These are phyloP conservation scores for Rosa multiflora DNA, from an alignment of 306 rosid genomes.

Conservation along the genomic window DNA sequence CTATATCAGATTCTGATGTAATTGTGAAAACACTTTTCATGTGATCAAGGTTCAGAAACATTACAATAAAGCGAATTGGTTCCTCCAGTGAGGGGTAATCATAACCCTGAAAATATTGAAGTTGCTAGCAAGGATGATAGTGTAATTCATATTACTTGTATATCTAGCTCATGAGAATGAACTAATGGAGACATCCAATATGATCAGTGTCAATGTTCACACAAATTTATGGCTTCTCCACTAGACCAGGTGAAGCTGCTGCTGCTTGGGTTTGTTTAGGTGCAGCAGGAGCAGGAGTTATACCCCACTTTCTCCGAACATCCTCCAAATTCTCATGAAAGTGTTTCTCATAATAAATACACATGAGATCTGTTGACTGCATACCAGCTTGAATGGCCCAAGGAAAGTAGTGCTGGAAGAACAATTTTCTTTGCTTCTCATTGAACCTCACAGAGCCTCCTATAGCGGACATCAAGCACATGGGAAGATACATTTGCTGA, in stretches of 20 bases:
- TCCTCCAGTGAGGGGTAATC: neutral
- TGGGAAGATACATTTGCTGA: conserved; percentile 86
- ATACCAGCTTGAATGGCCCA: conserved; percentile 87
- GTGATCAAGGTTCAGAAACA: neutral
- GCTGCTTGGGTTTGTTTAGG: conserved; percentile 33
- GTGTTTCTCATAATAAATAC: conserved; percentile 78
- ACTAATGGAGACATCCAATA: neutral
- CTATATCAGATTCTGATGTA: neutral
- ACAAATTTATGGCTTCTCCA: neutral
- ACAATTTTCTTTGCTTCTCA: conserved; percentile 71
- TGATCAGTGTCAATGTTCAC: neutral
- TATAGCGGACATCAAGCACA: conserved; percentile 67
- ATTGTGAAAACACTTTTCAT: neutral
- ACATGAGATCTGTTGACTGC: conserved; percentile 82
- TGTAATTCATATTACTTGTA: neutral
- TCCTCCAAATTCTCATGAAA: conserved; percentile 81
- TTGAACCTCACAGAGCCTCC: conserved; percentile 78
- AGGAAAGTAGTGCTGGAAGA: conserved; percentile 80
- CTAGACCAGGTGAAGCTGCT: neutral
- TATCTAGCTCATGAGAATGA: neutral
- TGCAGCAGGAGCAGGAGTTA: conserved; percentile 60
- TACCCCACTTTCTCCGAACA: conserved; percentile 70
- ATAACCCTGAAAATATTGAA: neutral
- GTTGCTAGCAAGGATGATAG: neutral
- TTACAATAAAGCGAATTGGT: neutral